Evolutionary conservation across 1,139 yeast species (phyloP).

Genomic region (Blastobotrys petasosporus): DNA sequence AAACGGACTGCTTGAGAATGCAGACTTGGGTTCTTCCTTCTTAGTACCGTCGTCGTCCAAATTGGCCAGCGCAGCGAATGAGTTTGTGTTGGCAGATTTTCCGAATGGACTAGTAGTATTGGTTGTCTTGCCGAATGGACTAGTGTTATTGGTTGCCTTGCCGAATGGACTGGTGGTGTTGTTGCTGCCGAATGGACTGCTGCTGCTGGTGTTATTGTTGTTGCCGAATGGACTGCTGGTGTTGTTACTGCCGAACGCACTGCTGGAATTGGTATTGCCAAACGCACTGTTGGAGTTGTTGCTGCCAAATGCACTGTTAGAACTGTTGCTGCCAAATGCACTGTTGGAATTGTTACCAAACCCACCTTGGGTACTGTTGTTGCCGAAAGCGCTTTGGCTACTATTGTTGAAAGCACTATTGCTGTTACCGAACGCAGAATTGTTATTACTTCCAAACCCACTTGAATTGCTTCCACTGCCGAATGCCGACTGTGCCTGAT

Average conservation of each 20-base stretch:
- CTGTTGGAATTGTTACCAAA: conserved; percentile 8
- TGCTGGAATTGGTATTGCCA: conserved; percentile 14
- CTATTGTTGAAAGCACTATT: conserved; percentile 7
- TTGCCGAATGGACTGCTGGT: background rate
- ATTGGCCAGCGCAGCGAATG: background rate
- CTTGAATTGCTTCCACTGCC: background rate
- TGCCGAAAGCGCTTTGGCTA: conserved; percentile 14
- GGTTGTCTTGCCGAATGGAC: conserved; percentile 13
- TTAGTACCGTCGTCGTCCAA: too few relatives aligned
- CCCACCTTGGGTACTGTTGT: conserved; percentile 1
- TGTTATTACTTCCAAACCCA: conserved; percentile 4
- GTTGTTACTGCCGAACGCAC: background rate
- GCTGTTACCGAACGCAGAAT: conserved; percentile 8
- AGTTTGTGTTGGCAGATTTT: background rate
- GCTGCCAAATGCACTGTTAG: conserved; percentile 11
- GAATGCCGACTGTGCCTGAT: conserved; percentile 1
- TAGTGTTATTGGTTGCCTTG: background rate
- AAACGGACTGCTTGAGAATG: too few relatives aligned
- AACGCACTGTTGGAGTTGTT: conserved; percentile 7
- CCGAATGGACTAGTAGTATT: conserved; percentile 7
- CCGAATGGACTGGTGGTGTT: conserved; percentile 3
- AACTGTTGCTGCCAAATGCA: background rate
- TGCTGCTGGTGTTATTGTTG: too few relatives aligned
- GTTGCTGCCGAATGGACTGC: conserved; percentile 1
- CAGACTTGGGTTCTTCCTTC: too few relatives aligned